phyloP scores from a whole-genome alignment of 2,329 filamentous ascomycete genomes.

The Bipolaris cookei region DNA sequence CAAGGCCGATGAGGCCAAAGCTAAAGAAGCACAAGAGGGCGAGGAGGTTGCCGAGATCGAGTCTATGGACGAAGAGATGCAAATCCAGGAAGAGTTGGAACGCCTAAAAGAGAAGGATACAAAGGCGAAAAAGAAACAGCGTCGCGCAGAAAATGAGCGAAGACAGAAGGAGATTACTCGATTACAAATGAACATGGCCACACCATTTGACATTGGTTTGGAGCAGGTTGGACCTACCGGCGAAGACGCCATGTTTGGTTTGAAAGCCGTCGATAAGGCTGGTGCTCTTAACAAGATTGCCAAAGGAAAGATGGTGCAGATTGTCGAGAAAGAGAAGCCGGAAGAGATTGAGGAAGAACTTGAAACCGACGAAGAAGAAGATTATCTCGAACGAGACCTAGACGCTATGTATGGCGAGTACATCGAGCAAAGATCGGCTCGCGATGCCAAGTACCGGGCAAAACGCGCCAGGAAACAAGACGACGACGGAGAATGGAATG shows the following conservation, averaged over 20 bases:
- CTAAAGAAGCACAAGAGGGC: conserved; percentile 52
- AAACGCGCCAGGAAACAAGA: conserved; percentile 87
- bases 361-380: conserved; percentile 77
- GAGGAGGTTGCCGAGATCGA: conserved; percentile 82
- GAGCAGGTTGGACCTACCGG: conserved; percentile 81
- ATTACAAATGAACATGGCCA: conserved; percentile 96
- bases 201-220: conserved; percentile 93
- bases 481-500: conserved; percentile 80
- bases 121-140: conserved; percentile 79
- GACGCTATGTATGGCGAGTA: conserved; percentile 89
- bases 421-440: conserved; percentile 76
- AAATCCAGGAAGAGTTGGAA: conserved; percentile 86
- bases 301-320: conserved; percentile 77
- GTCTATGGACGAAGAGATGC: conserved; percentile 92
- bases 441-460: conserved; percentile 85
- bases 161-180: conserved; percentile 95
- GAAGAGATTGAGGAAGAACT: conserved; percentile 56
- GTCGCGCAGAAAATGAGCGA: conserved; percentile 86
- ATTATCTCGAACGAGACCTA: conserved; percentile 81
- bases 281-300: conserved; percentile 71
- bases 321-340: conserved; percentile 60
- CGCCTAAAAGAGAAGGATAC: conserved; percentile 79
- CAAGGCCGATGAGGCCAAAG: conserved; percentile 51
- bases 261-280: conserved; percentile 81
- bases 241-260: conserved; percentile 82